These are phyloP conservation scores for Macadamia integrifolia DNA, from an alignment of 164 flowering plant species.

Conservation along the genomic window DNA sequence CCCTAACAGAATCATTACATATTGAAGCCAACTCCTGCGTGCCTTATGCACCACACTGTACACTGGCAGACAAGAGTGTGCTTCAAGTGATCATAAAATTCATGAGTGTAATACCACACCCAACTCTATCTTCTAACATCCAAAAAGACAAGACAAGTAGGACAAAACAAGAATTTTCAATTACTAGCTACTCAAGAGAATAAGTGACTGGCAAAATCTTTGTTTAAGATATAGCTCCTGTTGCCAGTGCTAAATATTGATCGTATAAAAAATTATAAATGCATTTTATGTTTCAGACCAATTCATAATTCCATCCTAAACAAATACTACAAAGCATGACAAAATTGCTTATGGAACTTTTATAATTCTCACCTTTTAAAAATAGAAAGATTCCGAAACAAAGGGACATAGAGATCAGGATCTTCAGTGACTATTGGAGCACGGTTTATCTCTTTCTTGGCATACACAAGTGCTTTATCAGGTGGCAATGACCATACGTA, in stretches of 20 bases:
- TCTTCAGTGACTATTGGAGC: slow-evolving; percentile 48
- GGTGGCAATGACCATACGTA: slow-evolving; percentile 49
- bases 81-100: neutral
- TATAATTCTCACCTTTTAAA: slow-evolving; percentile 54
- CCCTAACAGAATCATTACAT: too few species aligned
- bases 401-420: slow-evolving; percentile 56
- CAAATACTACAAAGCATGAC: neutral
- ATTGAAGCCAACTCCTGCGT: too few species aligned
- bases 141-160: neutral
- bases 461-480: slow-evolving; percentile 59
- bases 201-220: neutral
- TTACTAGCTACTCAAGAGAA: neutral
- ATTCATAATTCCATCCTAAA: neutral
- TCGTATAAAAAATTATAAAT: neutral
- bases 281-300: neutral
- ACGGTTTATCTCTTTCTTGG: slow-evolving; percentile 52
- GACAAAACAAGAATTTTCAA: neutral
- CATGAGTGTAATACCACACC: neutral
- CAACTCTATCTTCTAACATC: neutral
- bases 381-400: slow-evolving; percentile 60
- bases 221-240: neutral
- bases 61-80: too few species aligned
- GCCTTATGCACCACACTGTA: too few species aligned
- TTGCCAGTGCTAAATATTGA: neutral
- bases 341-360: neutral